Evolutionary conservation across 78 protist species (phyloP).

Genomic region (Tieghemostelium lacteum): DNA sequence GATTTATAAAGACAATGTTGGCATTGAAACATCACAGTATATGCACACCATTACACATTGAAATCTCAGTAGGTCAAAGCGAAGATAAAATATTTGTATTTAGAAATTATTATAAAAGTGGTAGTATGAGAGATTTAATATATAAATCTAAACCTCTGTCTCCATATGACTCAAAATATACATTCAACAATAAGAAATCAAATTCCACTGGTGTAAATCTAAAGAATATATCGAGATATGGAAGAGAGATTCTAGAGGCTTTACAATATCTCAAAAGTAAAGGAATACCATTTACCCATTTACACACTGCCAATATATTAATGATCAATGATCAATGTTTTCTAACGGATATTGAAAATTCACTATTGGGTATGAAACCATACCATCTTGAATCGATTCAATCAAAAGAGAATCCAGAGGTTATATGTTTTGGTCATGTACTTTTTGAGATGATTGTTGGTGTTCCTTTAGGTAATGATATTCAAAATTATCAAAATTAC

Average conservation of each 20-base stretch:
- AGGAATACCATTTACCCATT: constrained; percentile 33
- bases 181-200: constrained; percentile 1
- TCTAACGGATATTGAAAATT: constrained; percentile 46
- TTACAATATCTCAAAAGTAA: constrained; percentile 29
- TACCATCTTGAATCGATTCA: not conserved
- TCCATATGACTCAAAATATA: constrained; percentile 48
- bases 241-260: constrained; percentile 49
- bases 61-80: constrained; percentile 35
- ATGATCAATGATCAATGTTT: constrained; percentile 15
- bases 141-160: constrained; percentile 50
- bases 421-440: constrained; percentile 48
- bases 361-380: constrained; percentile 44
- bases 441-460: constrained; percentile 65
- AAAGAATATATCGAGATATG: constrained; percentile 21
- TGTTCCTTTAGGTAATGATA: not conserved
- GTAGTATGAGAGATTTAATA: constrained; percentile 44
- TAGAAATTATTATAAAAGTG: not conserved
- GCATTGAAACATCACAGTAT: constrained; percentile 38
- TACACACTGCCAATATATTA: constrained; percentile 38
- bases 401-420: constrained; percentile 43
- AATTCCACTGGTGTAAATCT: constrained; percentile 4
- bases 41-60: constrained; percentile 15
- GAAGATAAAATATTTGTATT: constrained; percentile 42
- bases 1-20: constrained; percentile 21
- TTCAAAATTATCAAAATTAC: not conserved